Evolutionary conservation across 805 yeast genomes (phyloP), one percentile per base, ranked within the genome.

Genomic region (Sugiyamaella smithiae): DNA sequence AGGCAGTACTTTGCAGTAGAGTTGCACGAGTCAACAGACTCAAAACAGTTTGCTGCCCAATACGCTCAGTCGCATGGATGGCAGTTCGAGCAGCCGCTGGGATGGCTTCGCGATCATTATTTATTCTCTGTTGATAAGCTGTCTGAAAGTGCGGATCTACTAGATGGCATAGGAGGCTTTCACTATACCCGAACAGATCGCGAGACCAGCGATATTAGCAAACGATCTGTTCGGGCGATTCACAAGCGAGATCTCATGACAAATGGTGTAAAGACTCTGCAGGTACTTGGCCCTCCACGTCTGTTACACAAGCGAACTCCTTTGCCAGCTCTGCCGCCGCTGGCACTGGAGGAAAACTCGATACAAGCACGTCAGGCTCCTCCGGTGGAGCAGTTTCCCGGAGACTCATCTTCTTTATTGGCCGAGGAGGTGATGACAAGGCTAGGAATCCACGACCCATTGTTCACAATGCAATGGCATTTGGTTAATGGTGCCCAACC

Each of bases 381-480:
- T 4, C 36, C 17, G 3, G 43, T 26, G 16, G 28, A 20, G 12
- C 16, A 31, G 28, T 33, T 22, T 35, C 54, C 56, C 2, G 29
- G 22, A 16, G 59, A 57, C 47, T 51, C 59, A 19, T 45, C 53
- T 11, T 6, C 37, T 17, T 24, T 40, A 11, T 11, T 26, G 29
- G 42, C 57, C 5, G 22, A 43, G 29, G 43, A 49, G 6, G 62
- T 80, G 6, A 66, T 67, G 40, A 70, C 75, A 6, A 84, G 74
- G 48, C 77, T 89, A 46, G 69, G 67, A 7, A 91, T 93, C 46
- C 64, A 75, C 16, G 99, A 93, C 68, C 99, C 99, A 0, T 67
- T 76, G n/a, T 91, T 93, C 61, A 64, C 67, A 8, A 72, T 76
- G 32, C 99, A 93, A 67, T 93, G 99, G 99, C 97, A 91, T 67